Evolutionary conservation across 345 rosid genomes (phyloP), one percentile per base, ranked within the genome.

Genomic region (Hibiscus tridactylites): DNA sequence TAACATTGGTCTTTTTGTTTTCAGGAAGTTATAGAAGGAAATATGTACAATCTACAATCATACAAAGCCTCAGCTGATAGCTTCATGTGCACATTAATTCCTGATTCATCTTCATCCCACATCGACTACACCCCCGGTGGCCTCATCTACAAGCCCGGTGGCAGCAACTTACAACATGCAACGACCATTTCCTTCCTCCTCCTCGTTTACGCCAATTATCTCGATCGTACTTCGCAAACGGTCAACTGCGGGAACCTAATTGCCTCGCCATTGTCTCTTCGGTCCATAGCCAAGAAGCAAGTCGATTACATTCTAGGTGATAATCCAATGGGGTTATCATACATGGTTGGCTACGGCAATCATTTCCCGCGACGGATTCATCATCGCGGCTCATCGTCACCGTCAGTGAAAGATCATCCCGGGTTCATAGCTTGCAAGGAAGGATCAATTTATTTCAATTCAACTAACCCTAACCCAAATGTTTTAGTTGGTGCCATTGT

Each of bases 121-220:
- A 83, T 90, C 2, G 90, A 84, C 12, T 88, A 85, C 79, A 87
- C 88, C 0, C 94, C 94, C 0, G 98, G 94, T 0, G 99, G 99
- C 77, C 85, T 95, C 49, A 86, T 95, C 19, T 87, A 90, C 92
- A 95, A 81, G 82, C 96, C 99, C 9, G 98, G 97, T 0, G 99
- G 97, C 73, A 92, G 98, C 88, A 93, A 95, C 80, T 81, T 95
- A 42, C 99, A 95, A 52, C 99, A 95, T n/a, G 88, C 96, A 5
- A 90, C 99, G 42, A 79, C 99, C 17, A 92, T 89, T 56, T 87
- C 99, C 0, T 95, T 95, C 78, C 91, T 92, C 46, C 88, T 92
- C 53, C 88, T 95, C 64, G 97, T 85, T 53, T 92, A 95, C 58
- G 92, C 99, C 29, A 82, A 90, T 31, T 89, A 89, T 85, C 85